phyloP scores from a whole-genome alignment of 1,284 basidiomycete genomes.

The Cryptococcus neoformans region DNA sequence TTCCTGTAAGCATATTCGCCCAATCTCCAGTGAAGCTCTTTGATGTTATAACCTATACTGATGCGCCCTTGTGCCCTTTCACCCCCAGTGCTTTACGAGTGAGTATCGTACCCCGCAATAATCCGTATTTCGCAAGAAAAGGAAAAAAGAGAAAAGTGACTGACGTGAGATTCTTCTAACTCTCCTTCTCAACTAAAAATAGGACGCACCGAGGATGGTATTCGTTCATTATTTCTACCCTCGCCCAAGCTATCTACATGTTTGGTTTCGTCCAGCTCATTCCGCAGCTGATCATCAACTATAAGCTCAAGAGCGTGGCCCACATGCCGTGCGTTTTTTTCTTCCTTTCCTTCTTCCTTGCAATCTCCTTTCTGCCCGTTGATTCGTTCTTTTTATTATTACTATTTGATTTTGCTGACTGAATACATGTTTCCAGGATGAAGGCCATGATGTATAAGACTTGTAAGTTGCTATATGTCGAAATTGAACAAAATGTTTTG shows the following conservation, averaged over 20 bases:
- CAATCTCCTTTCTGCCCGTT: background rate
- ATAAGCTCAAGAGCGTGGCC: conserved; percentile 75
- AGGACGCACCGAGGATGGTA: conserved; percentile 88
- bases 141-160: too few species aligned
- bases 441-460: conserved; percentile 97
- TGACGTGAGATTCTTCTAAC: too few species aligned
- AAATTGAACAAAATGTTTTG: too few species aligned
- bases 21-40: background rate
- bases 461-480: conserved; percentile 43
- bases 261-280: conserved; percentile 96
- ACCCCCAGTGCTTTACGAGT: conserved; percentile 62
- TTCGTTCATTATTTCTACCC: conserved; percentile 77
- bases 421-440: conserved; percentile 53
- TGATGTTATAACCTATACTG: background rate
- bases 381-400: background rate
- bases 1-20: conserved; percentile 53
- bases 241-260: conserved; percentile 57
- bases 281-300: conserved; percentile 86
- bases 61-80: background rate
- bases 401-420: conserved; percentile 4
- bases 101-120: background rate
- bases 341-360: background rate
- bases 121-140: too few species aligned
- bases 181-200: conserved; percentile 2
- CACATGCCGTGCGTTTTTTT: conserved; percentile 39